Conservation (phyloP, 2,329 filamentous ascomycete species). For the Ophiocordyceps polyrhachis-furcata region DNA sequence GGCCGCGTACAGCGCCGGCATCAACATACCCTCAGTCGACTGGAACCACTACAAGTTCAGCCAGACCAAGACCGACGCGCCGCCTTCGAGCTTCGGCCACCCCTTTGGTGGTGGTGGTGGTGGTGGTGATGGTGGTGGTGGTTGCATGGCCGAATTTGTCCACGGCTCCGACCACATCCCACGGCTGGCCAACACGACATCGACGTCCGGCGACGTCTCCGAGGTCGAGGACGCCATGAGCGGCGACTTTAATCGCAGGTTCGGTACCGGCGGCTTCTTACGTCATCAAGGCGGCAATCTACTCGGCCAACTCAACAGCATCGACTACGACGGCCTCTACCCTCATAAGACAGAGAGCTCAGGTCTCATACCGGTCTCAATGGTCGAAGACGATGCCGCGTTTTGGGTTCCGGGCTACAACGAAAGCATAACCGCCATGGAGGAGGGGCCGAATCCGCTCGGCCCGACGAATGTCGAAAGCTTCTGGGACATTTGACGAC, state of each 20-base stretch:
- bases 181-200: slow-evolving; percentile 35
- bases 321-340: slow-evolving; percentile 38
- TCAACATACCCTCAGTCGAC: slow-evolving; percentile 33
- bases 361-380: slow-evolving; percentile 21
- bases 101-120: slow-evolving; percentile 31
- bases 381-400: slow-evolving; percentile 31
- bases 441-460: slow-evolving; percentile 17
- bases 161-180: slow-evolving; percentile 34
- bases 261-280: slow-evolving; percentile 23
- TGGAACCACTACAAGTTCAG: slow-evolving; percentile 27
- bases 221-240: slow-evolving; percentile 42
- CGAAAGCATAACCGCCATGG: slow-evolving; percentile 16
- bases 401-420: slow-evolving; percentile 31
- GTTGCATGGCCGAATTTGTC: slow-evolving; percentile 30
- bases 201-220: slow-evolving; percentile 48
- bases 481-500: slow-evolving; percentile 18
- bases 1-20: slow-evolving; percentile 42
- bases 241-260: slow-evolving; percentile 24
- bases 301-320: slow-evolving; percentile 24
- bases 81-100: slow-evolving; percentile 35
- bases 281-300: slow-evolving; percentile 21
- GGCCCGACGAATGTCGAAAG: slow-evolving; percentile 12
- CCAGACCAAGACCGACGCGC: slow-evolving; percentile 28
- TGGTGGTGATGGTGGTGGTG: slow-evolving; percentile 31
- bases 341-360: slow-evolving; percentile 23